A percentile compares a stretch with the other conserved stretches of the same genome.
These are phyloP conservation scores for Penicillium turbatum DNA, from an alignment of 495 filamentous ascomycete species.

Conservation along the genomic window DNA sequence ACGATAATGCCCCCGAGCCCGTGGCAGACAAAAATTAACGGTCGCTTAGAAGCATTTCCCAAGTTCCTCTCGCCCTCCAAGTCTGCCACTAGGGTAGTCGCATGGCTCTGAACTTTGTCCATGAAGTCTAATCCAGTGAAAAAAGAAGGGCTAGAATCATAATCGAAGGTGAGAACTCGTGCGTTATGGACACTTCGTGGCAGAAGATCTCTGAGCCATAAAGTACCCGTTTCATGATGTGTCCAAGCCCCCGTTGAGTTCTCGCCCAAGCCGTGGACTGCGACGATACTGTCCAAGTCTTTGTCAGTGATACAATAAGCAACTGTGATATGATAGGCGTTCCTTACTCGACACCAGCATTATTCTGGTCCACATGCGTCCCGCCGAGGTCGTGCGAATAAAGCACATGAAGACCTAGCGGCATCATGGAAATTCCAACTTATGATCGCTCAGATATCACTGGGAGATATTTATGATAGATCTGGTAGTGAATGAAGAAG, in stretches of 20 bases:
- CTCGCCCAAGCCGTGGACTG: constrained; percentile 36
- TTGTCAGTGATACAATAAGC: no score
- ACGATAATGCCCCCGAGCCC: constrained; percentile 37
- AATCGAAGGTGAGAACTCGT: constrained; percentile 22
- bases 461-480: no score
- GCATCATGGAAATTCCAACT: no score
- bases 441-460: no score
- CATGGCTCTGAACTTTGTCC: constrained; percentile 20
- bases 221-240: constrained; percentile 5
- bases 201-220: constrained; percentile 15
- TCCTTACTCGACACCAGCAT: no score
- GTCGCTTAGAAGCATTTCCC: no score
- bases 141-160: constrained; percentile 12
- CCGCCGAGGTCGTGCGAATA: no score
- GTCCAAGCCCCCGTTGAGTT: constrained; percentile 26
- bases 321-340: no score
- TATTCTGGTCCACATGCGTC: no score
- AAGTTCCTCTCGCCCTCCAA: constrained; percentile 23
- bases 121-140: constrained; percentile 1
- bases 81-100: constrained; percentile 18
- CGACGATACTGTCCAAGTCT: constrained; percentile 27
- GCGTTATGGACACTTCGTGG: constrained; percentile 12
- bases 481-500: no score
- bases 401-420: no score
- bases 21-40: no score